phyloP scores from a whole-genome alignment of 345 rosid genomes.

The Schrenkiella parvula region DNA sequence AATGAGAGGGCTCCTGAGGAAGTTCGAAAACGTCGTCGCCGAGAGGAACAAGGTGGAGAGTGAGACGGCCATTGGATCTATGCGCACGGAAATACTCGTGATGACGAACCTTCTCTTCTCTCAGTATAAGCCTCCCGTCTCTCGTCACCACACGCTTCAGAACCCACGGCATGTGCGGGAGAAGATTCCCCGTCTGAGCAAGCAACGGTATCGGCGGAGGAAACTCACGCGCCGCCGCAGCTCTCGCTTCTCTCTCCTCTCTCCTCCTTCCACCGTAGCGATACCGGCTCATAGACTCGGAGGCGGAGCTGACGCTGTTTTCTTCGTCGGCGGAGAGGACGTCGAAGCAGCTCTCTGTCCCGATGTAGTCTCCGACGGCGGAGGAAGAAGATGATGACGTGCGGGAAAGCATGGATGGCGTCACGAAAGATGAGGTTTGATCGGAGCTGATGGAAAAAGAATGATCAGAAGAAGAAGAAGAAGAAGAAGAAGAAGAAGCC shows the following conservation, averaged over 20 bases:
- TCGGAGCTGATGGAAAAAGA: slow-evolving; percentile 23
- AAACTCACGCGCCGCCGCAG: slow-evolving; percentile 47
- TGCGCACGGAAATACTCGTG: slow-evolving; percentile 66
- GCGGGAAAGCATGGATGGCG: slow-evolving; percentile 29
- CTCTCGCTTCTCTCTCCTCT: slow-evolving; percentile 32
- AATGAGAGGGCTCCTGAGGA: slow-evolving; percentile 21
- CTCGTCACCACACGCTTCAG: slow-evolving; percentile 50
- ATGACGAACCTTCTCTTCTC: slow-evolving; percentile 55
- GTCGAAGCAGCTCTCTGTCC: slow-evolving; percentile 75
- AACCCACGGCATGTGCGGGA: slow-evolving; percentile 63
- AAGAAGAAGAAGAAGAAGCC: slow-evolving; percentile 22
- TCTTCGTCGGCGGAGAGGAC: slow-evolving; percentile 30
- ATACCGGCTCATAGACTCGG: neutral
- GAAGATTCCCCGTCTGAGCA: slow-evolving; percentile 49
- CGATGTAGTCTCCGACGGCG: slow-evolving; percentile 64
- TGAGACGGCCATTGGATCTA: slow-evolving; percentile 67
- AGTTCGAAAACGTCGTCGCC: slow-evolving; percentile 32
- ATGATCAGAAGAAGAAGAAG: slow-evolving; percentile 13
- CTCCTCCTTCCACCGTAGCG: slow-evolving; percentile 32
- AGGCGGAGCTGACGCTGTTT: neutral
- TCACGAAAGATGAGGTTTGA: slow-evolving; percentile 17
- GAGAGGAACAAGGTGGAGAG: slow-evolving; percentile 56
- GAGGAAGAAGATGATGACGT: slow-evolving; percentile 35
- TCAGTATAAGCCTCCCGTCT: slow-evolving; percentile 67
- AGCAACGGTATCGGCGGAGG: slow-evolving; percentile 71